These are phyloP conservation scores for Inosperma sp. DNA, from an alignment of 768 basidiomycete species.

Conservation along the genomic window DNA sequence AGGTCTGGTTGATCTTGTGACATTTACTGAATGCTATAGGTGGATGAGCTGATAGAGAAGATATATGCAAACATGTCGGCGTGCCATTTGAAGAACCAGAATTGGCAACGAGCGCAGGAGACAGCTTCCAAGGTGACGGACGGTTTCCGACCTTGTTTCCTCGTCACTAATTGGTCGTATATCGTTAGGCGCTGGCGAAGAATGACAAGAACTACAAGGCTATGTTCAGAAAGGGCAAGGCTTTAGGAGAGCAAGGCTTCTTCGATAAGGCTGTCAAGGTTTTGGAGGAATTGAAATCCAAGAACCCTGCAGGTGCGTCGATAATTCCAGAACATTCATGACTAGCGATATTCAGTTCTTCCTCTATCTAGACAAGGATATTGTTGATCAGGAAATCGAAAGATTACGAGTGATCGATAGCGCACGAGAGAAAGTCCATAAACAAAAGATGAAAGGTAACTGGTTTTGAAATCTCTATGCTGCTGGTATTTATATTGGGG, in stretches of 20 bases:
- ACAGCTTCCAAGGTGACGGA: conserved; percentile 67
- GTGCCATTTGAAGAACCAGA: conserved; percentile 74
- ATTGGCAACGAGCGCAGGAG: conserved; percentile 75
- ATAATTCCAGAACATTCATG: neutral
- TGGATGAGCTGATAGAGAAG: conserved; percentile 73
- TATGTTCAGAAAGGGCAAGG: conserved; percentile 77
- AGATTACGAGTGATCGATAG: conserved; percentile 60
- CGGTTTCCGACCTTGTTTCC: neutral
- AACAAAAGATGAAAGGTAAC: conserved; percentile 71
- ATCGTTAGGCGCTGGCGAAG: conserved; percentile 61
- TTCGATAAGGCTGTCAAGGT: conserved; percentile 68
- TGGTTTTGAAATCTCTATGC: neutral
- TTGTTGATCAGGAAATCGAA: conserved; percentile 58
- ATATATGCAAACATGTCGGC: conserved; percentile 84
- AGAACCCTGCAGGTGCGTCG: conserved; percentile 55
- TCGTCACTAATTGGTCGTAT: neutral
- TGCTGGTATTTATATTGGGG: neutral
- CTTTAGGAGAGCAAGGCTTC: conserved; percentile 68
- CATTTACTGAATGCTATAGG: conserved; percentile 34
- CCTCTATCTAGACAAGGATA: conserved; percentile 43
- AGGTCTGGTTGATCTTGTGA: conserved; percentile 3
- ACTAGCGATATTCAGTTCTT: neutral
- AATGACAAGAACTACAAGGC: conserved; percentile 77
- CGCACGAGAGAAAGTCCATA: conserved; percentile 59
- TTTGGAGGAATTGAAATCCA: conserved; percentile 58